Evolutionary conservation across 768 basidiomycete species (phyloP), one percentile per base, ranked within the genome.

Genomic region (Clathrus columnatus): DNA sequence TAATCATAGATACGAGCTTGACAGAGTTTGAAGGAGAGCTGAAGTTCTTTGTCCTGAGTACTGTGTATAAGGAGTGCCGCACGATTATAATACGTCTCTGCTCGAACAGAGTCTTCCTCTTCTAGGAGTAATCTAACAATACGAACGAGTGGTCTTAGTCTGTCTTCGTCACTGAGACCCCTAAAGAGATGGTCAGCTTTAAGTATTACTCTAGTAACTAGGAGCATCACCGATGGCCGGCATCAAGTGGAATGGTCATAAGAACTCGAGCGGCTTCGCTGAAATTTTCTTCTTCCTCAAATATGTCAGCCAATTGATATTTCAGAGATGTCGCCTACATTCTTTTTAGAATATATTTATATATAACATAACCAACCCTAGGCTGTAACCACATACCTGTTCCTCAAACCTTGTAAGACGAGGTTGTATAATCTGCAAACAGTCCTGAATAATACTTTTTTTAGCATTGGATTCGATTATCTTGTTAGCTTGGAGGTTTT

Each of bases 41-140:
- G 75, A 14, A 85, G 87, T 66, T 86, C 88, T 62, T 81, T 83
- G 70, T 97, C 84, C 16, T 74, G 75, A 36, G 87, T 81, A 16
- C 84, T 81, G 67, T 92, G 87, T 21, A 91, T 84, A 20, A 97
- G 79, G 20, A 93, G 80, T 1, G 92, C 90, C 18, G 96, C 96
- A 54, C 96, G 88, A 65, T 94, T 95, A 69, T 95, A 95, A 70
- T 93, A 98, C 1, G 92, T 90, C 67, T 98, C 95, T n/a, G 96
- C 96, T 69, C 93, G 90, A 1, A 94, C 87, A 4, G 90, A 91
- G 65, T 99, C 95, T 67, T 95, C 93, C 54, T 96, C 93, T 73
- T 99, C 95, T 29, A 99, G 78, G 18, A 96, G 78, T 5, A 98
- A 77, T 17, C 96, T 85, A 51, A 98, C 90, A 60, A 98, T 95